Base-by-base conservation (phyloP, 208 protist genomes). In the Tritrichomonas foetus region DNA sequence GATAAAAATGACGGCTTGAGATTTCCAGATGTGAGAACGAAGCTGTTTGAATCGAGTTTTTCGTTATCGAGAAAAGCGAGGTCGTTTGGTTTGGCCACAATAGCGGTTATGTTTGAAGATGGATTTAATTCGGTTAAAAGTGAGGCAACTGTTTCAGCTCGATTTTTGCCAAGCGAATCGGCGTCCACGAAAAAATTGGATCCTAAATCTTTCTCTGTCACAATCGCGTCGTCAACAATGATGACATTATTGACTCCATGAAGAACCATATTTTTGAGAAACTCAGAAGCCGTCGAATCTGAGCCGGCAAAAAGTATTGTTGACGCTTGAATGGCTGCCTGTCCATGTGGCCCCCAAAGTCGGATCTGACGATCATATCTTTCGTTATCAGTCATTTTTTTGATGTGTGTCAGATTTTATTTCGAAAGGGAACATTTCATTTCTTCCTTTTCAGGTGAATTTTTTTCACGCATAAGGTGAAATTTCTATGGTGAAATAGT, bases 281-380 rank as follows among this genome's bases (percentile, higher is more conserved):
- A 53, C 36, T 89, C 78, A 39, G 78, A 47, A 61, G 78, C 41
- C 13, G 39, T 27, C 8, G 27, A 89, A 39, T 49, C 47, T 33
- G 78, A 53, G 5, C 78, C 78, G 20, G 39, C 0, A 13, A 47
- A 53, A 11, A 89, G 3, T 0, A 89, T 39, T 3, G 47, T 50
- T 39, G 78, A 41, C 0, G 44, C 0, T 20, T 57, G 20, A 50
- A 89, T 89, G 5, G 41, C 41, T 39, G 9, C 27, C 39, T 89
- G 78, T 0, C 78, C 78, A 39, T 44, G 9, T 8, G 5, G 9
- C 1, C 78, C 78, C 78, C 78, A 89, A 20, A 89, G 27, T 39
- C 78, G 44, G 27, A 89, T 89, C 36, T 89, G 78, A 14, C 78
- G 33, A 33, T 89, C 78, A 33, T 89, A 89, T 89, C 47, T 89